These are phyloP conservation scores for Hsuehochloa calcarea DNA, from an alignment of 176 grass and related monocot species.

Conservation along the genomic window DNA sequence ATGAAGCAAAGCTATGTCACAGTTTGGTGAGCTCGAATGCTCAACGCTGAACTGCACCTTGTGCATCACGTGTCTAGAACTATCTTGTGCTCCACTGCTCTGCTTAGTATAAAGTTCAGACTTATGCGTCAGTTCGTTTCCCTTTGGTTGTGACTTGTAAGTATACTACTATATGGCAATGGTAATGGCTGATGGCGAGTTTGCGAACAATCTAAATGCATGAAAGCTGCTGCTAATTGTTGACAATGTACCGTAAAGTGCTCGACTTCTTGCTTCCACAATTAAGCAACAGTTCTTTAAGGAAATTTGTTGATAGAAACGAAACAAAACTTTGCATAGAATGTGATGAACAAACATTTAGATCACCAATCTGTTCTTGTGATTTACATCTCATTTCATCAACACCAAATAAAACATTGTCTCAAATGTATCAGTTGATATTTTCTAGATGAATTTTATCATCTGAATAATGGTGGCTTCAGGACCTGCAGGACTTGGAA, in stretches of 20 bases:
- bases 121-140: slow-evolving; percentile 38
- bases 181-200: slow-evolving; percentile 23
- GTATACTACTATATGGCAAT: not conserved
- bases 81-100: slow-evolving; percentile 19
- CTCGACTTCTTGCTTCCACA: slow-evolving; percentile 7
- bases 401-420: not conserved
- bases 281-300: slow-evolving; percentile 7
- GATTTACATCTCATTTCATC: not conserved
- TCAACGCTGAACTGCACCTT: slow-evolving; percentile 2
- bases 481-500: not conserved
- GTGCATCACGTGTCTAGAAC: slow-evolving; percentile 30
- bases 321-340: not conserved
- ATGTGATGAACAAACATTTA: not conserved
- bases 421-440: not conserved
- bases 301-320: slow-evolving; percentile 4
- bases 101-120: slow-evolving; percentile 12
- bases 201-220: slow-evolving; percentile 25
- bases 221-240: slow-evolving; percentile 23
- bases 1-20: slow-evolving; percentile 33
- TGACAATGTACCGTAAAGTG: slow-evolving; percentile 21
- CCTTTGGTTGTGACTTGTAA: slow-evolving; percentile 18
- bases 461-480: not conserved
- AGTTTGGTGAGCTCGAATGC: slow-evolving; percentile 3
- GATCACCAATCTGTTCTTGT: not conserved
- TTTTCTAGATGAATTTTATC: not conserved